phyloP scores from a whole-genome alignment of 768 basidiomycete genomes.

The Fibroporia radiculosa region DNA sequence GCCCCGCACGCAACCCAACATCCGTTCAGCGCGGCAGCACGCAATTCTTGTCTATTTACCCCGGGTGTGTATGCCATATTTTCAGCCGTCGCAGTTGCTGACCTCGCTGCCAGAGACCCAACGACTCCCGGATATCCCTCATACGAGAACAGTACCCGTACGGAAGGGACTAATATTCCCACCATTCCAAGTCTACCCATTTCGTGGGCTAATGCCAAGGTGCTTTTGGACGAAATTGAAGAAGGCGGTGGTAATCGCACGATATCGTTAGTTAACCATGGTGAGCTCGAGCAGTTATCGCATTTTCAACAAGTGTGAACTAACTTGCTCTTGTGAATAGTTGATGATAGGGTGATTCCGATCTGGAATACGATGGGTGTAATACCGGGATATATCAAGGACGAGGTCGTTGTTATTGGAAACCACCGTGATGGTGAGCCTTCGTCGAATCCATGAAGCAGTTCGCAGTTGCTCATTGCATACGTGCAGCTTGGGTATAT shows the following conservation, averaged over 20 bases:
- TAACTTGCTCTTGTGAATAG: slow-evolving; percentile 25
- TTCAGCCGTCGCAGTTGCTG: too few species aligned
- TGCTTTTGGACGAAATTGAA: slow-evolving; percentile 41
- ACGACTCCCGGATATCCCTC: slow-evolving; percentile 85
- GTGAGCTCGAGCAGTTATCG: too few species aligned
- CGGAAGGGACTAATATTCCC: slow-evolving; percentile 54
- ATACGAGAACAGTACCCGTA: slow-evolving; percentile 71
- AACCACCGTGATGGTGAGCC: slow-evolving; percentile 79
- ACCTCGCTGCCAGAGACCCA: slow-evolving; percentile 59
- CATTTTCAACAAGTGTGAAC: neutral
- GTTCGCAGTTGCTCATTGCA: neutral
- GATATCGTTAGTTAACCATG: slow-evolving; percentile 53
- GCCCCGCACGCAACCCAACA: slow-evolving; percentile 81
- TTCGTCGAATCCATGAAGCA: neutral
- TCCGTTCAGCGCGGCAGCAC: slow-evolving; percentile 85
- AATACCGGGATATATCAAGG: slow-evolving; percentile 75
- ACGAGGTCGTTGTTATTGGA: slow-evolving; percentile 83
- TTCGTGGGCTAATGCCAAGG: slow-evolving; percentile 75
- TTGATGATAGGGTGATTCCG: slow-evolving; percentile 73
- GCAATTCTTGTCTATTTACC: slow-evolving; percentile 53
- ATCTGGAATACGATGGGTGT: slow-evolving; percentile 87
- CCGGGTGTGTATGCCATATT: slow-evolving; percentile 30
- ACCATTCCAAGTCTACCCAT: slow-evolving; percentile 84
- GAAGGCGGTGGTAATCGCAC: slow-evolving; percentile 35
- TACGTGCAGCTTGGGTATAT: slow-evolving; percentile 1